Conservation (phyloP, 2,329 filamentous ascomycete genomes). For the Trematosphaeria pertusa region DNA sequence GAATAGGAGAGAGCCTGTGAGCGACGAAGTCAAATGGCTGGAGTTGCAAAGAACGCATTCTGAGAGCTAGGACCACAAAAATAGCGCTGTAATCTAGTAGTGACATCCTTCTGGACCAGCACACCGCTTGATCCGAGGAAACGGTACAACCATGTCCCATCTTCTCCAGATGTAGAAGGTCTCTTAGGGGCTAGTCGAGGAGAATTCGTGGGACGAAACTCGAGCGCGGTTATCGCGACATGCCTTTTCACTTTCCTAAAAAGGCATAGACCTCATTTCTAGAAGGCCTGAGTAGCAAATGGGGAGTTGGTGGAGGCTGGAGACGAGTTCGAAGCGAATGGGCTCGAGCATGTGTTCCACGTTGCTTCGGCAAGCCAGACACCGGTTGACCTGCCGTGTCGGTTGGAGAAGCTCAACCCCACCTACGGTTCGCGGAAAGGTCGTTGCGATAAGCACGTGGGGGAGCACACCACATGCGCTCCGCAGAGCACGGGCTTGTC, state of each 20-base stretch:
- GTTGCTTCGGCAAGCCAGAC: constrained; percentile 8
- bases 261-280: not conserved
- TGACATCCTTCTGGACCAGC: not conserved
- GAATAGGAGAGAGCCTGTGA: constrained; percentile 10
- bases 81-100: not conserved
- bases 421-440: constrained; percentile 32
- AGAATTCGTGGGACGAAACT: constrained; percentile 1
- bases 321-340: not conserved
- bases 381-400: constrained; percentile 8
- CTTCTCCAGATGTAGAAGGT: constrained; percentile 4
- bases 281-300: not conserved
- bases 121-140: not conserved
- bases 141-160: not conserved
- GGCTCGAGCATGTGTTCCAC: not conserved
- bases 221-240: not conserved
- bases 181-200: not conserved
- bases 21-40: constrained; percentile 9
- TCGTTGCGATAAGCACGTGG: constrained; percentile 45
- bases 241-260: constrained; percentile 3
- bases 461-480: constrained; percentile 28
- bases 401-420: constrained; percentile 19
- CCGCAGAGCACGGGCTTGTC: constrained; percentile 35
- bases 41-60: no score
- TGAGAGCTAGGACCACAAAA: not conserved
- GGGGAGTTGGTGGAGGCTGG: constrained; percentile 12